These are phyloP conservation scores for Cyberlindnera saturnus DNA, from an alignment of 805 yeast genomes.

Conservation along the genomic window DNA sequence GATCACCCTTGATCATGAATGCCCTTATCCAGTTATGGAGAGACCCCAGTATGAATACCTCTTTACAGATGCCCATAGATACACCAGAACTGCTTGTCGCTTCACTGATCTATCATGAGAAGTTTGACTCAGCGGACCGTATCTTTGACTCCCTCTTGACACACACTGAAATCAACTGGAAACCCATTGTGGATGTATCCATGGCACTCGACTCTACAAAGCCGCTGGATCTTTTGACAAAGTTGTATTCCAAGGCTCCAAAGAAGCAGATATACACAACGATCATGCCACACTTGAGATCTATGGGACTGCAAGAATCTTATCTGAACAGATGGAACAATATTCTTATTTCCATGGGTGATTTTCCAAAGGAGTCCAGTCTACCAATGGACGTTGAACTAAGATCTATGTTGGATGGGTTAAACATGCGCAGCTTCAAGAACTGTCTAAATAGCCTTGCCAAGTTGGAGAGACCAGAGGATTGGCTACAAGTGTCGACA, in stretches of 20 bases:
- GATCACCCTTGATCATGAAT: conserved; percentile 11
- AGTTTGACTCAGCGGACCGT: conserved; percentile 5
- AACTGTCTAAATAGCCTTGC: conserved; percentile 11
- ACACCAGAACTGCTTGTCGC: conserved; percentile 11
- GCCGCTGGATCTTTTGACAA: conserved; percentile 4
- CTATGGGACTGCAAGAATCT: conserved; percentile 4
- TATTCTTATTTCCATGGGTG: conserved; percentile 10
- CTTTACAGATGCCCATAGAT: conserved; percentile 6
- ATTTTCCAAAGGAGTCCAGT: conserved; percentile 13
- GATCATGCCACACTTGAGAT: conserved; percentile 9
- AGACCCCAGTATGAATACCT: neutral
- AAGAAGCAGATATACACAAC: conserved; percentile 1
- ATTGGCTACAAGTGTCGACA: conserved; percentile 14
- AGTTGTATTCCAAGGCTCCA: conserved; percentile 3
- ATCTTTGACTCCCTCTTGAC: conserved; percentile 5
- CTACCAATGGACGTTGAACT: conserved; percentile 9
- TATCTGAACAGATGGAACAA: conserved; percentile 16
- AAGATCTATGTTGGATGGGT: conserved; percentile 8
- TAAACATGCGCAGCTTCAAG: conserved; percentile 11
- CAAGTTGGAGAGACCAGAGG: neutral
- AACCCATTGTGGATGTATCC: conserved; percentile 9
- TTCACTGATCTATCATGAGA: conserved; percentile 14
- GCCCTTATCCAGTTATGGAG: conserved; percentile 7
- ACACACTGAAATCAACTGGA: conserved; percentile 9
- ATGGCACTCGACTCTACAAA: conserved; percentile 3